Conservation (phyloP, 208 protist species). For the Willaertia magna region DNA sequence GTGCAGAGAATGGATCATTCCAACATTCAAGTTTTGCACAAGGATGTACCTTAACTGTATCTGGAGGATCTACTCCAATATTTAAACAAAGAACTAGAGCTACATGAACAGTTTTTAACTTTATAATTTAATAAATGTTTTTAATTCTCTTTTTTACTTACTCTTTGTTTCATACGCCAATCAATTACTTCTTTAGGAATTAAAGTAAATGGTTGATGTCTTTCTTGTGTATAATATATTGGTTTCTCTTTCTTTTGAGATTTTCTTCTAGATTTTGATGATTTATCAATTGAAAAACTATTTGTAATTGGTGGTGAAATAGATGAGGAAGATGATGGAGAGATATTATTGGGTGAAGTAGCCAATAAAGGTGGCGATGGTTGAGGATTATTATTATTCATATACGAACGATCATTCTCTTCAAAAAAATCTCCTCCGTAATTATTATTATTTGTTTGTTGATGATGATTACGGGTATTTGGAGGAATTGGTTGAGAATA, state of each 20-base stretch:
- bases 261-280: neutral
- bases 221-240: neutral
- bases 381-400: no score
- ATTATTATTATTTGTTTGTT: no score
- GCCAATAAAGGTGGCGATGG: no score
- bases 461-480: no score
- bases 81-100: slow-evolving; percentile 88
- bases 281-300: neutral
- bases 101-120: slow-evolving; percentile 34
- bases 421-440: no score
- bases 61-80: slow-evolving; percentile 92
- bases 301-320: neutral
- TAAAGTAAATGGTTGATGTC: neutral
- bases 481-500: no score
- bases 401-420: no score
- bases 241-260: neutral
- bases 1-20: slow-evolving; percentile 45
- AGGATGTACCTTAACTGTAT: slow-evolving; percentile 79
- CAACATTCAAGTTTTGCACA: slow-evolving; percentile 91
- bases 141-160: neutral
- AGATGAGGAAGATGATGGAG: neutral
- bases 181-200: neutral
- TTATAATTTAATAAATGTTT: neutral
- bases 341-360: neutral
- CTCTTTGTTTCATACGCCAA: neutral